Evolutionary conservation across 169 alveolate species (phyloP).

Genomic region (Sarcocystis neurona): DNA sequence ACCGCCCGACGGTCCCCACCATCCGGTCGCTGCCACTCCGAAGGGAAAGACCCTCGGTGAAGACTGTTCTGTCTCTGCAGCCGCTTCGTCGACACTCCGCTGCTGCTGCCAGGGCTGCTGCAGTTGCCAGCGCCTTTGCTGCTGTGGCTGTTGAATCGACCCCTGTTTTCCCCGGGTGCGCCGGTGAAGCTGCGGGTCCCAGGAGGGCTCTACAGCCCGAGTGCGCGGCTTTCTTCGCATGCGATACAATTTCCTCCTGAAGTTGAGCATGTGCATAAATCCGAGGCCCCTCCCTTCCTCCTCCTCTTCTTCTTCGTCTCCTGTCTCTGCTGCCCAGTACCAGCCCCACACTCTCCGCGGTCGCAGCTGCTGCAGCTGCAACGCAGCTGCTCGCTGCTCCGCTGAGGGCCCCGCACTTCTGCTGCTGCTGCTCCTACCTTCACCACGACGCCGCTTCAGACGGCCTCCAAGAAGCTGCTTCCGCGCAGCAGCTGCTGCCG

Average conservation of each 20-base stretch:
- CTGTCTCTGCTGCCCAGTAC: too few relatives aligned
- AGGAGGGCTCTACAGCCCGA: constrained; percentile 5
- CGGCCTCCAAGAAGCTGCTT: neutral
- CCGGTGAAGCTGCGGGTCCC: neutral
- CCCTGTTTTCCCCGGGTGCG: neutral
- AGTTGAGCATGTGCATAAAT: neutral
- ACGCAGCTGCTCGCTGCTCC: neutral
- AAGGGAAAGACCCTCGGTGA: neutral
- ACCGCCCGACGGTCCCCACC: neutral
- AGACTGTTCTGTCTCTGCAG: neutral
- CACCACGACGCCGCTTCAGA: constrained; percentile 28
- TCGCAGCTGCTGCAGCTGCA: neutral
- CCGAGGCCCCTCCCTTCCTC: constrained; percentile 7
- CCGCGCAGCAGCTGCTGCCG: neutral
- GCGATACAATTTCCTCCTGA: constrained; percentile 4
- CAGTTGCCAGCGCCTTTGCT: neutral
- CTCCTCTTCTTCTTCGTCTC: too few relatives aligned
- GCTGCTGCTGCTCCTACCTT: neutral
- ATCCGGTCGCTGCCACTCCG: constrained; percentile 10
- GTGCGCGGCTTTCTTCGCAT: constrained; percentile 8
- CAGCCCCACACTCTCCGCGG: constrained; percentile 24
- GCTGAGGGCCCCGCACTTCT: neutral
- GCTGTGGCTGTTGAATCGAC: too few relatives aligned
- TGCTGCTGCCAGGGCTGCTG: neutral
- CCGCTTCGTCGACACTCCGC: neutral